A percentile compares a stretch with the other conserved stretches of the same genome.
Evolutionary conservation across 331 rosid genomes (phyloP).

Genomic region (Erythrophleum ivorense): DNA sequence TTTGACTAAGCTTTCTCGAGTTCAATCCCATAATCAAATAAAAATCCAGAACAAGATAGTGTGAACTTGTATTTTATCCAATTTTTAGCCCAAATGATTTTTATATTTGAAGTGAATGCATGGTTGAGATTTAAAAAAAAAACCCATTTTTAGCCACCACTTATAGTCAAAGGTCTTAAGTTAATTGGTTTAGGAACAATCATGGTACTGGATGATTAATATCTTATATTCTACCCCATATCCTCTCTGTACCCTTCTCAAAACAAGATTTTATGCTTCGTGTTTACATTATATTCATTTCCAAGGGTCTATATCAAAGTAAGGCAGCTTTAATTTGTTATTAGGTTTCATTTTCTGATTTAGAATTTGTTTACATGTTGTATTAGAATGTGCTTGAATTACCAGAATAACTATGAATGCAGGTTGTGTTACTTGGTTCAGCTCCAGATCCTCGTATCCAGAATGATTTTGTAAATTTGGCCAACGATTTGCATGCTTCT

Average conservation of each 20-base stretch:
- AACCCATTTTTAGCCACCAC: slow-evolving; percentile 7
- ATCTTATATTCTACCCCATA: slow-evolving; percentile 22
- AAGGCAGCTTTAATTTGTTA: slow-evolving; percentile 10
- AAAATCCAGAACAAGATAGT: neutral
- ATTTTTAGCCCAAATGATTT: neutral
- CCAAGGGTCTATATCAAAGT: slow-evolving; percentile 23
- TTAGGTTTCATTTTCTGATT: slow-evolving; percentile 24
- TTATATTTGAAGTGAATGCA: neutral
- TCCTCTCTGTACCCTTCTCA: slow-evolving; percentile 1
- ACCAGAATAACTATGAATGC: slow-evolving; percentile 39
- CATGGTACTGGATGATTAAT: slow-evolving; percentile 2
- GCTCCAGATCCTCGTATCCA: slow-evolving; percentile 92
- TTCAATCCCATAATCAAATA: neutral
- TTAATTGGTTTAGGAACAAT: slow-evolving; percentile 7
- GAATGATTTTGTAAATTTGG: slow-evolving; percentile 73
- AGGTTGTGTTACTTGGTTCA: slow-evolving; percentile 95
- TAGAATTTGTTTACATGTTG: slow-evolving; percentile 31
- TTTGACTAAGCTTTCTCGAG: neutral
- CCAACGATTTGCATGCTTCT: slow-evolving; percentile 61
- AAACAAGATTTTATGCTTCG: slow-evolving; percentile 16
- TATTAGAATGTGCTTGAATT: slow-evolving; percentile 5
- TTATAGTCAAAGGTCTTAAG: neutral
- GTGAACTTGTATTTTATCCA: neutral
- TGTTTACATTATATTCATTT: slow-evolving; percentile 21
- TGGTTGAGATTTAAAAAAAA: neutral